phyloP scores from a whole-genome alignment of 139 green algal genomes.

The Bryopsis sp. region DNA sequence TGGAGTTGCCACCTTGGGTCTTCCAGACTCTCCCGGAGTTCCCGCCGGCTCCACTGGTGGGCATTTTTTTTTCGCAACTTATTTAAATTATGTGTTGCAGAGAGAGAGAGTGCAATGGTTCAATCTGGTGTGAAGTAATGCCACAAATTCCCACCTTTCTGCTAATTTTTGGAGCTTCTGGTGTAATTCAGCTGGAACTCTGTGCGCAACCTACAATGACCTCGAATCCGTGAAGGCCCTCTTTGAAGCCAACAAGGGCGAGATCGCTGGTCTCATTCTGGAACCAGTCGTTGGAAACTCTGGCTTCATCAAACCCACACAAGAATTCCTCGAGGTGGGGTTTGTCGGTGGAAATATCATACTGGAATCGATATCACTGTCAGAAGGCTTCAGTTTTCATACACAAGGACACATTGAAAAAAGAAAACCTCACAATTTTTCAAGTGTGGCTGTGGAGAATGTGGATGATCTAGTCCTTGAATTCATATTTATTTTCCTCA shows the following conservation, averaged over 20 bases:
- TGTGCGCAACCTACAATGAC: slow-evolving; percentile 68
- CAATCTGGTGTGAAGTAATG: neutral
- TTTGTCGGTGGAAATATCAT: neutral
- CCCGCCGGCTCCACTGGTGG: slow-evolving; percentile 44
- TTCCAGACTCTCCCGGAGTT: slow-evolving; percentile 92
- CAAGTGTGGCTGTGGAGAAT: too few relatives aligned
- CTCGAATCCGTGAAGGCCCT: slow-evolving; percentile 56
- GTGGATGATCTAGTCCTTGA: too few relatives aligned
- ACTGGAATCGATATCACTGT: neutral
- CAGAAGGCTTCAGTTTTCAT: too few relatives aligned
- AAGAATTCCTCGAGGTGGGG: slow-evolving; percentile 76
- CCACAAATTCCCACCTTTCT: too few relatives aligned
- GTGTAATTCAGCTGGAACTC: slow-evolving; percentile 34
- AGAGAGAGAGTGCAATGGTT: slow-evolving; percentile 26
- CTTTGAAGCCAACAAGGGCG: slow-evolving; percentile 90
- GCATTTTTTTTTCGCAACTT: neutral
- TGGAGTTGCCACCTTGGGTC: slow-evolving; percentile 92
- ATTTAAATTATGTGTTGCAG: slow-evolving; percentile 12
- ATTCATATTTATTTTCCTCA: slow-evolving; percentile 23
- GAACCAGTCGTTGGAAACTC: slow-evolving; percentile 93
- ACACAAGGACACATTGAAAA: too few relatives aligned
- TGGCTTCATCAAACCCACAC: slow-evolving; percentile 91
- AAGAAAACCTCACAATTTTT: too few relatives aligned
- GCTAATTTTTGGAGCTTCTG: neutral
- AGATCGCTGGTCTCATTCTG: slow-evolving; percentile 95